Evolutionary conservation across 2,329 filamentous ascomycete genomes (phyloP).

Genomic region (Colletotrichum salicis): DNA sequence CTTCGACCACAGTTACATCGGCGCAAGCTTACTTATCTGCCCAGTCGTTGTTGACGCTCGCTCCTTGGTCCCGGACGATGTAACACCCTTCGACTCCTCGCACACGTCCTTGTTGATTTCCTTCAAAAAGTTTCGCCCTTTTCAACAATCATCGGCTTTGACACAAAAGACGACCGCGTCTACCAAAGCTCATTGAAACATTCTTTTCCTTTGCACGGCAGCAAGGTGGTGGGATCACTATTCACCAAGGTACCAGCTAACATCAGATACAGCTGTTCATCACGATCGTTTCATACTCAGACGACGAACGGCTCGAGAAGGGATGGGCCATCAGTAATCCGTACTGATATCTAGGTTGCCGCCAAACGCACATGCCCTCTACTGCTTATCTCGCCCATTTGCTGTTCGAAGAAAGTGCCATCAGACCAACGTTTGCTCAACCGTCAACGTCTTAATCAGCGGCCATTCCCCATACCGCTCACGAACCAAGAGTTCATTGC

Average conservation of each 20-base stretch:
- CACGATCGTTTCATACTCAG: neutral
- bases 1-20: neutral
- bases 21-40: neutral
- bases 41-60: neutral
- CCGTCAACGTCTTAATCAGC: neutral
- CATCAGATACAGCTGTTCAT: neutral
- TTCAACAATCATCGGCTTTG: neutral
- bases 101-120: neutral
- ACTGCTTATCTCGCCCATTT: neutral
- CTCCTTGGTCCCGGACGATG: slow-evolving; percentile 13
- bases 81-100: slow-evolving; percentile 5
- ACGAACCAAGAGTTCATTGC: slow-evolving; percentile 27
- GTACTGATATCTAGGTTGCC: neutral
- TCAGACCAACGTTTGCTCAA: neutral
- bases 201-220: too few species aligned
- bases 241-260: too few species aligned
- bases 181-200: neutral
- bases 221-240: too few species aligned
- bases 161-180: neutral
- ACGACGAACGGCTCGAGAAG: neutral
- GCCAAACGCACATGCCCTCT: neutral
- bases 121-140: slow-evolving; percentile 8
- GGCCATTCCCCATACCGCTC: slow-evolving; percentile 1
- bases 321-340: neutral
- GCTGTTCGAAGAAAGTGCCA: slow-evolving; percentile 3